Base-by-base conservation (phyloP, 441 rosid genomes). In the Croton laevigatus region DNA sequence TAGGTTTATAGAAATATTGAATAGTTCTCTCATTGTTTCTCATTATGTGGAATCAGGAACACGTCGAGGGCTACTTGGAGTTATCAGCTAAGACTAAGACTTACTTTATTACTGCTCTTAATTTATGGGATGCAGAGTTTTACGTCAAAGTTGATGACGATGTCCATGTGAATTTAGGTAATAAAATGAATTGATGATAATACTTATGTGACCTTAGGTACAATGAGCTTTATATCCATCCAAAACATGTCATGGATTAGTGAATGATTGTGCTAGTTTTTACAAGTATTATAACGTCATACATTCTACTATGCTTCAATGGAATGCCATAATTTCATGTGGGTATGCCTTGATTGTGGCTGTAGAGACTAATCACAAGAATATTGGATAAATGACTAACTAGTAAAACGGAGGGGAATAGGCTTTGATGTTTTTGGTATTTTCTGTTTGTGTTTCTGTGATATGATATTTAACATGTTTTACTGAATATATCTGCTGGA, bases 131-230 rank as follows among this genome's bases (percentile, higher is more conserved):
- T 70, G 92, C 98, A 0, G 93, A 94, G 59, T 94, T 90, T 78
- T 92, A 94, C 76, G 75, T 90, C 79, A 90, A 94, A 85, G 98
- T 92, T 27, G 99, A 94, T 20, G 99, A 94, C 40, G 99, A 94
- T 70, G 81, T 94, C 76, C 98, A 90, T 80, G 97, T 92, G 59
- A 94, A 90, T 79, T 75, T 94, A 75, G 98, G 98, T 87, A 83
- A 27, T 27, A 1, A 78, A 54, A 8, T 5, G 87, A 84, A 92
- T 88, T 23, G 95, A 88, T 45, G 97, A 91, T 54, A 93, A 91
- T 66, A 77, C 90, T 78, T 91, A 87, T 81, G 97, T 85, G 55
- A 88, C 88, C 77, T 71, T 91, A 73, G 97, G 97, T 86, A 81
- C 76, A 55, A 14, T 11, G 20, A 37, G 34, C 20, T 22, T 14